Evolutionary conservation across 2,329 filamentous ascomycete genomes (phyloP).

Genomic region (Pseudocercospora fuligena): DNA sequence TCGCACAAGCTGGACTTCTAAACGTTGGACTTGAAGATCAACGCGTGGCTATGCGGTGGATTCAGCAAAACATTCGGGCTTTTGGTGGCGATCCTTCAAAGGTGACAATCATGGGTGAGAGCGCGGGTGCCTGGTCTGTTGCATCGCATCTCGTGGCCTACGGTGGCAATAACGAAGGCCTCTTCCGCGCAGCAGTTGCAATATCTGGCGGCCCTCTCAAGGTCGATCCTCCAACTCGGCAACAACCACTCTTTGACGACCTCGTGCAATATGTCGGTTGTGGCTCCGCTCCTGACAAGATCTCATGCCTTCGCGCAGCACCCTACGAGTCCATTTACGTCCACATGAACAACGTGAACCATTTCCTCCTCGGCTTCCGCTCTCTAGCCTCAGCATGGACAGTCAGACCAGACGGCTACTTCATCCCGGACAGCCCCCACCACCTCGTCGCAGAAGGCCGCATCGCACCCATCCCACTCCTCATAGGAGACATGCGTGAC

Average conservation of each 20-base stretch:
- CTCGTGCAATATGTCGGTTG: slow-evolving; percentile 52
- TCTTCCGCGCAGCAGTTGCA: slow-evolving; percentile 80
- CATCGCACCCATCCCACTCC: slow-evolving; percentile 65
- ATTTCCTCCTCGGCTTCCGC: slow-evolving; percentile 24
- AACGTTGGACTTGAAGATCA: slow-evolving; percentile 40
- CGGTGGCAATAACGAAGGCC: slow-evolving; percentile 61
- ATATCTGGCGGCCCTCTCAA: slow-evolving; percentile 63
- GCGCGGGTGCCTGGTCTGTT: slow-evolving; percentile 65
- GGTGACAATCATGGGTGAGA: slow-evolving; percentile 32
- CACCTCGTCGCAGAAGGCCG: slow-evolving; percentile 21
- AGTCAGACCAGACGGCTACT: slow-evolving; percentile 24
- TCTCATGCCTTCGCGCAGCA: slow-evolving; percentile 65
- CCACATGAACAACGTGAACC: slow-evolving; percentile 19
- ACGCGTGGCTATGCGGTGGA: slow-evolving; percentile 42
- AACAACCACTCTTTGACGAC: slow-evolving; percentile 55
- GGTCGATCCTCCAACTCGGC: slow-evolving; percentile 18
- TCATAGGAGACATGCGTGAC: slow-evolving; percentile 77
- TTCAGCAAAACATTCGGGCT: slow-evolving; percentile 30
- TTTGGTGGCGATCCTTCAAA: slow-evolving; percentile 34
- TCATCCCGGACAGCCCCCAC: slow-evolving; percentile 22
- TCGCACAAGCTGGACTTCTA: slow-evolving; percentile 38
- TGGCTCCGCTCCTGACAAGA: slow-evolving; percentile 53
- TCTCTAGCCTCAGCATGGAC: slow-evolving; percentile 24
- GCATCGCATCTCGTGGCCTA: slow-evolving; percentile 76
- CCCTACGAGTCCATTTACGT: slow-evolving; percentile 20